A percentile compares a stretch with the other conserved stretches of the same genome.
Conservation (phyloP, 371 early-diverging fungal genomes). For the Haplosporangium sp. region DNA sequence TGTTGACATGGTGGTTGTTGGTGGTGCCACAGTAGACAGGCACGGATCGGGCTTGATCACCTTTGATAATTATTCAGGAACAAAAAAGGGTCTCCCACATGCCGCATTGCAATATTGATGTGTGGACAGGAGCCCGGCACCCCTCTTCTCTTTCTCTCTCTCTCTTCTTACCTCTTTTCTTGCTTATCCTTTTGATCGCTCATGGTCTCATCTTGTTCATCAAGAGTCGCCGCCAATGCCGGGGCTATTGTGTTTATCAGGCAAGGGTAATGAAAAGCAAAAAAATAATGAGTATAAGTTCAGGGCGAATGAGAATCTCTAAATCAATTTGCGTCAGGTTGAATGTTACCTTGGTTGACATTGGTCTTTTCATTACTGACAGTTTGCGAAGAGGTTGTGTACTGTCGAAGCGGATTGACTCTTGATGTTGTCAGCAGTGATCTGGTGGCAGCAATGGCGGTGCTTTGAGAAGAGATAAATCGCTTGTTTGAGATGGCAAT, state of each 20-base stretch:
- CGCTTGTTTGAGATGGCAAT: not conserved
- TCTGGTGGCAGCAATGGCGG: not conserved
- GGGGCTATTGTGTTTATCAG: constrained; percentile 28
- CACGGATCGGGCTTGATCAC: too few relatives aligned
- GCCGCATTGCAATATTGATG: not conserved
- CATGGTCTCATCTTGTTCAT: constrained; percentile 25
- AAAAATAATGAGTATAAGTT: not conserved
- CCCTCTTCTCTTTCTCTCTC: not conserved
- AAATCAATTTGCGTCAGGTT: not conserved
- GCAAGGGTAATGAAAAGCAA: not conserved
- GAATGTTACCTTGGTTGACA: constrained; percentile 39
- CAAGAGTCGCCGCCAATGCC: constrained; percentile 25
- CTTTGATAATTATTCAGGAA: not conserved
- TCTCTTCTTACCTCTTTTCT: constrained; percentile 27
- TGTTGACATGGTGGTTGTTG: too few relatives aligned
- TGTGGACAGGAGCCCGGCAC: not conserved
- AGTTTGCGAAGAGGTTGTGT: constrained; percentile 27
- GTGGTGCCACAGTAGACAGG: too few relatives aligned
- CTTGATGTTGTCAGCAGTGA: not conserved
- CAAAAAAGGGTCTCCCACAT: not conserved
- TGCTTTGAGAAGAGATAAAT: not conserved
- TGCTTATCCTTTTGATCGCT: constrained; percentile 40
- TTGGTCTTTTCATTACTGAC: constrained; percentile 44
- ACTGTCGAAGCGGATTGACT: constrained; percentile 22
- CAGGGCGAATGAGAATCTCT: not conserved